Evolutionary conservation across 345 rosid species (phyloP).

Genomic region (Capsella bursapastoris): DNA sequence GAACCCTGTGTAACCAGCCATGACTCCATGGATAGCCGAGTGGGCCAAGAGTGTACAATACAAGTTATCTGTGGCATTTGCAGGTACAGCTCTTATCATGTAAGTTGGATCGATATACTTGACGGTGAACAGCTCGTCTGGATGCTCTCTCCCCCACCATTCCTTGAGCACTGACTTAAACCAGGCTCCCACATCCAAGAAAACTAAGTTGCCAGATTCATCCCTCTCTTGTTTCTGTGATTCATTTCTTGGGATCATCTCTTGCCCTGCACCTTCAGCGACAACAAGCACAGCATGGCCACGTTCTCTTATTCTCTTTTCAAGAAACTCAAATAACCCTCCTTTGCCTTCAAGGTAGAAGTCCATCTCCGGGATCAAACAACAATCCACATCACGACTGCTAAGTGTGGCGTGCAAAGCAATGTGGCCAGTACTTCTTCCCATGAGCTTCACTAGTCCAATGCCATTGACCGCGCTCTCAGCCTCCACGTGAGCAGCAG

Average conservation of each 20-base stretch:
- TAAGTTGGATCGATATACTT: slow-evolving; percentile 93
- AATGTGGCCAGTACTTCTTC: slow-evolving; percentile 92
- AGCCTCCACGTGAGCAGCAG: slow-evolving; percentile 87
- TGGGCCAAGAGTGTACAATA: slow-evolving; percentile 90
- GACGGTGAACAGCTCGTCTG: slow-evolving; percentile 67
- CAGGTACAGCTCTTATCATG: slow-evolving; percentile 92
- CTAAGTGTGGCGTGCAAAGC: slow-evolving; percentile 85
- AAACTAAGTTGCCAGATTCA: slow-evolving; percentile 80
- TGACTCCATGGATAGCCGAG: slow-evolving; percentile 88
- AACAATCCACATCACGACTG: slow-evolving; percentile 94
- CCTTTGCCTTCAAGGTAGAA: slow-evolving; percentile 79
- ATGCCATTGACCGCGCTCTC: slow-evolving; percentile 93
- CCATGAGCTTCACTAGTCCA: slow-evolving; percentile 91
- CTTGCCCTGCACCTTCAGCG: slow-evolving; percentile 95
- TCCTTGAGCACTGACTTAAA: slow-evolving; percentile 69
- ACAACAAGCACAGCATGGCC: slow-evolving; percentile 89
- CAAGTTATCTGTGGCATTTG: slow-evolving; percentile 76
- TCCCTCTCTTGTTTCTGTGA: slow-evolving; percentile 73
- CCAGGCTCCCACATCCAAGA: slow-evolving; percentile 87
- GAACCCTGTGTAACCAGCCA: slow-evolving; percentile 90
- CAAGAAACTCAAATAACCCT: slow-evolving; percentile 78
- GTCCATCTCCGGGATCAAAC: slow-evolving; percentile 74
- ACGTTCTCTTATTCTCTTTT: slow-evolving; percentile 50
- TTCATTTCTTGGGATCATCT: slow-evolving; percentile 69
- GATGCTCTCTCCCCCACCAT: slow-evolving; percentile 80